Percentiles rank a stretch among this genome's conserved stretches.
Conservation (phyloP, 257 asterid species). For the Scutellaria minor region DNA sequence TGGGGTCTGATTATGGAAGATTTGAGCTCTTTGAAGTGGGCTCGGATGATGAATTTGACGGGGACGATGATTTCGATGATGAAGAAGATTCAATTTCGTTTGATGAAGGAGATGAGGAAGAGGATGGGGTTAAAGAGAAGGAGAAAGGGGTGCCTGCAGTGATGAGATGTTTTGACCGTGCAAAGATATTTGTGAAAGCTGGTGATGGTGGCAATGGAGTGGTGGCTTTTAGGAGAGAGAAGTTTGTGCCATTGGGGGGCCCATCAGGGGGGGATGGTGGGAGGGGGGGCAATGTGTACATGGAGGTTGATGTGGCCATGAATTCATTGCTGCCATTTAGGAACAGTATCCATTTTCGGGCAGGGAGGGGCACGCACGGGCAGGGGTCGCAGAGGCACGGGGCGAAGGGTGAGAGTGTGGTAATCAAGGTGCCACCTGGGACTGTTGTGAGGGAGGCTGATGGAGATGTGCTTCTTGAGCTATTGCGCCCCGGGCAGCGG, state of each 20-base stretch:
- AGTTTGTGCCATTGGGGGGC: slow-evolving; percentile 90
- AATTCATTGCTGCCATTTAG: slow-evolving; percentile 88
- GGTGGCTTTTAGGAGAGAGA: slow-evolving; percentile 94
- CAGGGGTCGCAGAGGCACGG: slow-evolving; percentile 80
- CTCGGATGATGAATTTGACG: slow-evolving; percentile 51
- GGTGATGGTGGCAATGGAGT: slow-evolving; percentile 98
- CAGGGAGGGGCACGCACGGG: slow-evolving; percentile 89
- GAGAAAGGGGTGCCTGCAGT: slow-evolving; percentile 98
- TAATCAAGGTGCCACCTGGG: slow-evolving; percentile 92
- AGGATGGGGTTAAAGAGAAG: slow-evolving; percentile 63
- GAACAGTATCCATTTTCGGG: slow-evolving; percentile 78
- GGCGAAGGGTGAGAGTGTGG: slow-evolving; percentile 79
- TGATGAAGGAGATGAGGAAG: slow-evolving; percentile 53
- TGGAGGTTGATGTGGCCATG: slow-evolving; percentile 81
- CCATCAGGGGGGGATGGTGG: slow-evolving; percentile 99
- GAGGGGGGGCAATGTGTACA: slow-evolving; percentile 88
- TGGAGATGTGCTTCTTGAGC: slow-evolving; percentile 70
- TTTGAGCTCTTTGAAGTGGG: slow-evolving; percentile 76
- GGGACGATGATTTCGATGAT: slow-evolving; percentile 49
- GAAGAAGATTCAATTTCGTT: slow-evolving; percentile 43
- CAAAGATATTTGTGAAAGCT: slow-evolving; percentile 76
- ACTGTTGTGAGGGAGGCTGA: slow-evolving; percentile 76
- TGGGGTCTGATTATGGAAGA: slow-evolving; percentile 57
- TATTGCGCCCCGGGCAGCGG: slow-evolving; percentile 79
- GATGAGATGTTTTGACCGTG: slow-evolving; percentile 94